These are phyloP conservation scores for Diaporthe ampelina DNA, from an alignment of 2,329 filamentous ascomycete genomes.

Conservation along the genomic window DNA sequence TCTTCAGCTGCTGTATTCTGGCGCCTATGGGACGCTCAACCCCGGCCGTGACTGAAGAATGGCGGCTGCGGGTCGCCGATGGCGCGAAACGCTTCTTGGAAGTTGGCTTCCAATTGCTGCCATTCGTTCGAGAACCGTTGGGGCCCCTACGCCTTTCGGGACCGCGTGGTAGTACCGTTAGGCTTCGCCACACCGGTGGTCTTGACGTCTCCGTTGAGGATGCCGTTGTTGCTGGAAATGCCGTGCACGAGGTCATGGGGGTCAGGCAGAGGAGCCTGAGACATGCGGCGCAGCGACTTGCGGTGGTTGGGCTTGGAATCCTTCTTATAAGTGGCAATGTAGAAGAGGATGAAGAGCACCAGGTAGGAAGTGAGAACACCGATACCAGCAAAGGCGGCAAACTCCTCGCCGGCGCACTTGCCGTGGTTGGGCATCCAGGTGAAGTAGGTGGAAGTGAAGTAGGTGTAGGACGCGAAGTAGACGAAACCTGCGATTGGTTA, in stretches of 20 bases:
- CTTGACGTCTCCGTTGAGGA: constrained; percentile 62
- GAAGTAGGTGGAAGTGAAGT: constrained; percentile 95
- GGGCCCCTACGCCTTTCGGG: constrained; percentile 74
- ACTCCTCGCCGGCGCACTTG: constrained; percentile 94
- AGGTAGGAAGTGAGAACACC: constrained; percentile 95
- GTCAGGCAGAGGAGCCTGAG: constrained; percentile 80
- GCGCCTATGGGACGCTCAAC: not conserved
- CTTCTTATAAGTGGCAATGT: constrained; percentile 96
- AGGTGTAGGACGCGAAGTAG: constrained; percentile 99
- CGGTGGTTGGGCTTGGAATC: constrained; percentile 74
- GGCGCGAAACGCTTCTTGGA: not conserved
- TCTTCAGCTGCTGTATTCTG: not conserved
- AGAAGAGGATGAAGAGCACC: constrained; percentile 98
- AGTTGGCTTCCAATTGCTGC: constrained; percentile 7
- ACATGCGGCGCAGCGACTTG: constrained; percentile 79
- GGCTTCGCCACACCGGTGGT: constrained; percentile 67
- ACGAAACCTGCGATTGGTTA: constrained; percentile 78
- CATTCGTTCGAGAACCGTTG: constrained; percentile 3
- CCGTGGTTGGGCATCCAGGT: constrained; percentile 85
- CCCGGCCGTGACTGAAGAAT: not conserved
- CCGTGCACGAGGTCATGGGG: constrained; percentile 81
- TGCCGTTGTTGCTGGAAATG: constrained; percentile 61
- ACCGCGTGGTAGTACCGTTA: constrained; percentile 74
- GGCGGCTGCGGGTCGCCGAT: not conserved
- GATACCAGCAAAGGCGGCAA: constrained; percentile 93